Evolutionary conservation across 2,329 filamentous ascomycete species (phyloP).

Genomic region (Nakataea oryzae): DNA sequence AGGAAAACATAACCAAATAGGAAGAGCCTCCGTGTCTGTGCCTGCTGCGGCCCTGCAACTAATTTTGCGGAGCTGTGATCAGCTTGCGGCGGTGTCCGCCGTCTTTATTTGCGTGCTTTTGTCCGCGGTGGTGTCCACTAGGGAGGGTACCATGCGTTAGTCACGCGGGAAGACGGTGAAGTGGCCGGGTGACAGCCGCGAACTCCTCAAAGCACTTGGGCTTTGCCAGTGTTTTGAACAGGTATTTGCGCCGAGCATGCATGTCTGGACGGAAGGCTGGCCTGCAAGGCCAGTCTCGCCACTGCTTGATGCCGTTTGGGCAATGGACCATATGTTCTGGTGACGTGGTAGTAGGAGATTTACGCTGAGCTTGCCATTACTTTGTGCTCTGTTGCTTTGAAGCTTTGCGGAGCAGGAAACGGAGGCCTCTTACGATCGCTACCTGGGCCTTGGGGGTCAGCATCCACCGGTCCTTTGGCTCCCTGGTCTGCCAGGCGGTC

Average conservation of each 20-base stretch:
- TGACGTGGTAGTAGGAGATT: not conserved
- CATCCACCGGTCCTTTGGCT: not conserved
- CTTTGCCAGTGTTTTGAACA: not conserved
- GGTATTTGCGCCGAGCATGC: not conserved
- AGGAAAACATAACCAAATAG: too few species aligned
- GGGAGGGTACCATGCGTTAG: not conserved
- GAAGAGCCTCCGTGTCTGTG: too few species aligned
- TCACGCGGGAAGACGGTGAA: not conserved
- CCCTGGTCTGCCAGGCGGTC: not conserved
- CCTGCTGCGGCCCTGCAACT: not conserved
- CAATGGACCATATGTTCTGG: not conserved
- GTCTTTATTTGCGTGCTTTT: not conserved
- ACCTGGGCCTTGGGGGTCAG: not conserved
- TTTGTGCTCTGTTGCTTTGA: not conserved
- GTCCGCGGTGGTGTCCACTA: not conserved
- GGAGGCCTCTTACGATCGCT: not conserved
- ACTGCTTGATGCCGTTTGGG: not conserved
- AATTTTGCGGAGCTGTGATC: not conserved
- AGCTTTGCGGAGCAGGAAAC: not conserved
- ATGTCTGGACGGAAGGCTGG: not conserved
- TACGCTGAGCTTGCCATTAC: not conserved
- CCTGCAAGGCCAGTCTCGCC: not conserved
- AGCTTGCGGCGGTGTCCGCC: not conserved
- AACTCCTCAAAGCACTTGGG: not conserved
- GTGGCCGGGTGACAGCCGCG: not conserved